phyloP scores from a whole-genome alignment of 1,284 basidiomycete species.

The Cutaneotrichosporon sp. region DNA sequence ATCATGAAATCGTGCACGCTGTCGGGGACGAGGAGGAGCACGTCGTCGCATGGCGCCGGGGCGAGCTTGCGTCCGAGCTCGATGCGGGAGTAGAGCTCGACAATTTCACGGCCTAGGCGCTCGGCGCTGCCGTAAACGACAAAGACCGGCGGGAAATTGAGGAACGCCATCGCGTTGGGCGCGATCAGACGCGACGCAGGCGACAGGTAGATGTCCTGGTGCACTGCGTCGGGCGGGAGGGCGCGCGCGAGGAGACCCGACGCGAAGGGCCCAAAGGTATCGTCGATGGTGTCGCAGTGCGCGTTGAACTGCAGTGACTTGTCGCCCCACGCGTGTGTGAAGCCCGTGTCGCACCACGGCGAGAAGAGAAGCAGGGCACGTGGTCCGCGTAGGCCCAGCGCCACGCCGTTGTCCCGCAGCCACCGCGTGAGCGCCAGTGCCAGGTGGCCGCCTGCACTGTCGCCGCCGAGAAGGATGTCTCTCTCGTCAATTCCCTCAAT shows the following conservation, averaged over 20 bases:
- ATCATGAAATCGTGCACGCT: slow-evolving; percentile 44
- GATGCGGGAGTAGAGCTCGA: slow-evolving; percentile 29
- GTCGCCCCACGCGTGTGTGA: slow-evolving; percentile 39
- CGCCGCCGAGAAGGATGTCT: slow-evolving; percentile 61
- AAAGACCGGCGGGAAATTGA: slow-evolving; percentile 36
- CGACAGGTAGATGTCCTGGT: slow-evolving; percentile 35
- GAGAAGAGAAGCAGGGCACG: slow-evolving; percentile 56
- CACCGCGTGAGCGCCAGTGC: slow-evolving; percentile 52
- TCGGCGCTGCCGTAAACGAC: slow-evolving; percentile 41
- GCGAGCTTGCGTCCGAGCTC: slow-evolving; percentile 9
- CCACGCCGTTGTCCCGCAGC: slow-evolving; percentile 31
- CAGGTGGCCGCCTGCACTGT: slow-evolving; percentile 67
- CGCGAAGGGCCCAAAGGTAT: slow-evolving; percentile 43
- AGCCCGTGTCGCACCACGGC: slow-evolving; percentile 57
- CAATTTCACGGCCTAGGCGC: slow-evolving; percentile 33
- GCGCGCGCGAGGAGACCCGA: slow-evolving; percentile 37
- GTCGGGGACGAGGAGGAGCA: slow-evolving; percentile 24
- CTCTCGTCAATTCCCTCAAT: slow-evolving; percentile 51
- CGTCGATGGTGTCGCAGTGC: slow-evolving; percentile 38
- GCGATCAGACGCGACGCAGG: slow-evolving; percentile 34
- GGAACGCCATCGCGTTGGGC: slow-evolving; percentile 17
- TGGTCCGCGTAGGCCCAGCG: slow-evolving; percentile 42
- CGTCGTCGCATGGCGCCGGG: slow-evolving; percentile 13
- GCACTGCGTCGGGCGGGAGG: slow-evolving; percentile 27
- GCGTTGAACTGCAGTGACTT: slow-evolving; percentile 28